Base-by-base conservation (phyloP, 2,329 filamentous ascomycete genomes). In the Trichoderma brevicompactum region DNA sequence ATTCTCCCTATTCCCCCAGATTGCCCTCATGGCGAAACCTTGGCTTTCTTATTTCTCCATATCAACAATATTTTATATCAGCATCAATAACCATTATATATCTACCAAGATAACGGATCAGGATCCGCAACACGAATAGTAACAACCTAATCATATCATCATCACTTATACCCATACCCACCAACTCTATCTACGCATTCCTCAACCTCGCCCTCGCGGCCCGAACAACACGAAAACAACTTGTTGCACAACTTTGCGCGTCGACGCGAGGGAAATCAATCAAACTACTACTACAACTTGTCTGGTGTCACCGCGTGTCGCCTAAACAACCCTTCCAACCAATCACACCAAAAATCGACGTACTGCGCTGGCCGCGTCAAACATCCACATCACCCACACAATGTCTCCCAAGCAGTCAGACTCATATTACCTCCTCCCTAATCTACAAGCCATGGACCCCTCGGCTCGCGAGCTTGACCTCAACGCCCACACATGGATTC, bases 401-500 rank as follows among this genome's bases (percentile, higher is more conserved):
- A 59, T 65, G 62, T 46, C 62, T 19, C 60, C 64, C 50, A 64
- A 34, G 49, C 38, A 54, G 40, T 49, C 60, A 60, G 41, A 64
- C 8, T 59, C 65, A 43, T 69, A 69, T 65, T 66, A 68, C 38
- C 66, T 53, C 48, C 70, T 77, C n/a, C 75, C 76, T 65, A 74
- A 78, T 65, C 67, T 74, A 15, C 71, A 71, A 69, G 68, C 74
- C 48, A 69, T 76, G 65, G 75, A 78, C 68, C 65, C 76, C 40
- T 70, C 74, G 48, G 72, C 75, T 9, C 67, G 70, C 50, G 75
- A 79, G 68, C 70, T 78, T 66, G 77, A 79, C 64, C 68, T 71
- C 66, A 66, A 69, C 63, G 71, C 75, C 48, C 74, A 77, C 66
- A 67, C 75, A 52, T 87, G 84, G 84, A 80, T 84, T 68, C 79